Evolutionary conservation across 164 flowering plant genomes (phyloP).

Genomic region (Chimonanthus salicifolius): DNA sequence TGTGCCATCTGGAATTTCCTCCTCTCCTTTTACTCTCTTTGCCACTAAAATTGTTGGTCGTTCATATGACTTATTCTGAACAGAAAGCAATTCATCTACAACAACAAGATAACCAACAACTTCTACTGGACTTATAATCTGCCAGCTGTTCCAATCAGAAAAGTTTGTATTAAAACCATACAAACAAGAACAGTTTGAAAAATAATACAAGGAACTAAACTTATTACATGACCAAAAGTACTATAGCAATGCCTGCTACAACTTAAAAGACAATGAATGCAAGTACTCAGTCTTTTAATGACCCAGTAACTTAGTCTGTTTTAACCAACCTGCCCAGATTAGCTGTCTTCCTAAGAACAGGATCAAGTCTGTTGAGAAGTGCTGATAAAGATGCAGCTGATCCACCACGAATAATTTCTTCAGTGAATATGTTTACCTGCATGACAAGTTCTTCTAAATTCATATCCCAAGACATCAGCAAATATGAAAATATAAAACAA

Average conservation of each 20-base stretch:
- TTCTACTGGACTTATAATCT: conserved; percentile 96
- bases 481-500: not conserved
- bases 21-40: conserved; percentile 91
- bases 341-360: conserved; percentile 83
- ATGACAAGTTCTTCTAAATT: conserved; percentile 7
- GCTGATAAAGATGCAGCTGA: conserved; percentile 92
- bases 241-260: not conserved
- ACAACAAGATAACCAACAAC: conserved; percentile 74
- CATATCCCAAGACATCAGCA: conserved; percentile 1
- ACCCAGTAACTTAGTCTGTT: not conserved
- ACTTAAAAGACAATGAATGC: not conserved
- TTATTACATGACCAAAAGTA: not conserved
- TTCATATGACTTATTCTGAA: conserved; percentile 74
- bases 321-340: conserved; percentile 74
- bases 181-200: no score
- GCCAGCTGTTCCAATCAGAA: conserved; percentile 72
- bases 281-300: not conserved
- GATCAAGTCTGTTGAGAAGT: conserved; percentile 92
- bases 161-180: conserved; percentile 17
- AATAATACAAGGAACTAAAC: no score
- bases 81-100: conserved; percentile 84
- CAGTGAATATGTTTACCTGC: conserved; percentile 89
- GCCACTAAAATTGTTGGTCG: conserved; percentile 83
- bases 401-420: conserved; percentile 96
- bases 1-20: conserved; percentile 96